Conservation (phyloP, 176 grass and related monocot genomes). For the Musa troglodytarum region DNA sequence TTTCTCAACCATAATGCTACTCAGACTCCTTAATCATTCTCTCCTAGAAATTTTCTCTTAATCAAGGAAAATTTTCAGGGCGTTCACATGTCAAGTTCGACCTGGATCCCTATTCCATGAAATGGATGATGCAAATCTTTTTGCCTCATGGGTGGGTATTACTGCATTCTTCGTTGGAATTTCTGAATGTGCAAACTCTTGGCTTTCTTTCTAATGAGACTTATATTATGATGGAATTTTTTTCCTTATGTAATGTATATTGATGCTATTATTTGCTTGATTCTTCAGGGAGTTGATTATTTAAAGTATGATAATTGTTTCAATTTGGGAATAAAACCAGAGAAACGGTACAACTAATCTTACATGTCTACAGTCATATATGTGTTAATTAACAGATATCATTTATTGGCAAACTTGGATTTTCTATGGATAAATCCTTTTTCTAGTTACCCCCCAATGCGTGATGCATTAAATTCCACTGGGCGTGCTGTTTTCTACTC, state of each 20-base stretch:
- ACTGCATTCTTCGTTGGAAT: background rate
- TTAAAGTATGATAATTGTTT: constrained; percentile 93
- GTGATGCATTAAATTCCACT: constrained; percentile 90
- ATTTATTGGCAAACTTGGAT: constrained; percentile 13
- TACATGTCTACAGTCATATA: background rate
- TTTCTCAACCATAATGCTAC: background rate
- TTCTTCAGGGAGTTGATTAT: constrained; percentile 69
- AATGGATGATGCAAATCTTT: constrained; percentile 56
- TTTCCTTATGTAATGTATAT: no score
- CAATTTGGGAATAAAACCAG: constrained; percentile 78
- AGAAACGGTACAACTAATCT: constrained; percentile 42
- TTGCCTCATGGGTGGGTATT: constrained; percentile 82
- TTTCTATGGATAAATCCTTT: constrained; percentile 7
- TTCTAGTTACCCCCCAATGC: constrained; percentile 89
- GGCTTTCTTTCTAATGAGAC: background rate
- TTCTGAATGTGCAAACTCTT: constrained; percentile 7
- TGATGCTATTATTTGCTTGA: background rate
- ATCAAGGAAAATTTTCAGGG: constrained; percentile 46
- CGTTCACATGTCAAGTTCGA: constrained; percentile 84
- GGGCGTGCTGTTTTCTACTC: constrained; percentile 79
- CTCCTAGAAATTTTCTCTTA: background rate
- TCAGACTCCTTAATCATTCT: background rate
- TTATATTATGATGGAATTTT: background rate
- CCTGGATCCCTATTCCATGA: constrained; percentile 86
- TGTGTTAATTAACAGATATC: background rate